Percentiles rank a stretch among this genome's conserved stretches.
phyloP scores from a whole-genome alignment of 176 grass and related monocot genomes.

The Cenchrus americanus region DNA sequence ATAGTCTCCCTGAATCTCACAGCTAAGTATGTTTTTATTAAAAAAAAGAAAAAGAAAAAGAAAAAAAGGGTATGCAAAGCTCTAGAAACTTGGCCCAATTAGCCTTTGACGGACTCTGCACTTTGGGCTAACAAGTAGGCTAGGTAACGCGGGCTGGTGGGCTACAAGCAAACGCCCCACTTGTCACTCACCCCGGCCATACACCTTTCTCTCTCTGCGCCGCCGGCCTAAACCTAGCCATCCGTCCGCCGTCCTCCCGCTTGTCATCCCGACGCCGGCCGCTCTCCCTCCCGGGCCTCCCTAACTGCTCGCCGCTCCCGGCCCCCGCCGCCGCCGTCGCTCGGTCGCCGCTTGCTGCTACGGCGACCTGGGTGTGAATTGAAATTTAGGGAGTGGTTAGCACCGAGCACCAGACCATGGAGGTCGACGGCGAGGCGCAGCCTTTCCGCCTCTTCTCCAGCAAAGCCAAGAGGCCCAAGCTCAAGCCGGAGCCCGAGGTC shows the following conservation, averaged over 20 bases:
- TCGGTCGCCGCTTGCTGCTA: neutral
- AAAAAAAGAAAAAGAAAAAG: too few species aligned
- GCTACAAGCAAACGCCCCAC: too few species aligned
- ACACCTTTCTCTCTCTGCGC: neutral
- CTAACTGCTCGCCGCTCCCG: neutral
- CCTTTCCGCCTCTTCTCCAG: constrained; percentile 66
- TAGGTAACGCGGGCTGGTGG: too few species aligned
- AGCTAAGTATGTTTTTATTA: too few species aligned
- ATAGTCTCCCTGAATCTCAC: neutral
- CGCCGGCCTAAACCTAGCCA: constrained; percentile 37
- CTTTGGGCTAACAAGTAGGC: neutral
- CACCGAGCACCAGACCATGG: constrained; percentile 38
- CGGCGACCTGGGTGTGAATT: neutral
- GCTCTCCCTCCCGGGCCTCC: neutral
- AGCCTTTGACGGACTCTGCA: too few species aligned
- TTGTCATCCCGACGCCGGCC: neutral
- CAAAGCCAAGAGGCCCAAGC: constrained; percentile 24
- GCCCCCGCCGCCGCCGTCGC: too few species aligned
- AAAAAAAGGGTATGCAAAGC: too few species aligned
- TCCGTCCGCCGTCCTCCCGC: neutral
- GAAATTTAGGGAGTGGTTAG: neutral
- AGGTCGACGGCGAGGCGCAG: constrained; percentile 45
- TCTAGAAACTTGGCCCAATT: too few species aligned
- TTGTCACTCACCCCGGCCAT: neutral
- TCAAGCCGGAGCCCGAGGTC: constrained; percentile 19